phyloP scores from a whole-genome alignment of 106 monocot species.

The Dendrobium officinale region DNA sequence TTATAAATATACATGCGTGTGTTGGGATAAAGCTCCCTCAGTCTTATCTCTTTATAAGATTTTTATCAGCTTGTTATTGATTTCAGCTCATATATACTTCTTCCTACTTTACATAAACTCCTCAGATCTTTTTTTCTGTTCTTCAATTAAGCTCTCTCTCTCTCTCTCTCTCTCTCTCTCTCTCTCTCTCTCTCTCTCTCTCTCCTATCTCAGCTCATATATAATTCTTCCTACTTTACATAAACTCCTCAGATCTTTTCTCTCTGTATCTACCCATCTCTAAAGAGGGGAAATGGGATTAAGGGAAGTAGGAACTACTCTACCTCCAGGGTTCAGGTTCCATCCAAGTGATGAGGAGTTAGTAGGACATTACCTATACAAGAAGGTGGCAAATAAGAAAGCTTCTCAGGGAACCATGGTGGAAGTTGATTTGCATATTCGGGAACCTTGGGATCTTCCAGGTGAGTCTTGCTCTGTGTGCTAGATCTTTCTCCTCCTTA shows the following conservation, averaged over 20 bases:
- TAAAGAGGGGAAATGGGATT: slow-evolving; percentile 42
- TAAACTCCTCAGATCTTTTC: neutral
- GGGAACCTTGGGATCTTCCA: slow-evolving; percentile 94
- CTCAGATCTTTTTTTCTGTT: neutral
- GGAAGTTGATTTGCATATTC: slow-evolving; percentile 76
- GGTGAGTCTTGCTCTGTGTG: slow-evolving; percentile 26
- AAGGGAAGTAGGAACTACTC: slow-evolving; percentile 50
- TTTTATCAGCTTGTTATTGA: neutral
- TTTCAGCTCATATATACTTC: neutral
- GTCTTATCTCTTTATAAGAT: neutral
- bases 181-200: neutral
- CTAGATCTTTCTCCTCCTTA: neutral
- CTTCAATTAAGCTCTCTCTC: neutral
- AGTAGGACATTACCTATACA: slow-evolving; percentile 79
- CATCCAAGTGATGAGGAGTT: slow-evolving; percentile 91
- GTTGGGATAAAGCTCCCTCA: neutral
- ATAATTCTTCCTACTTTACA: neutral
- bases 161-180: neutral
- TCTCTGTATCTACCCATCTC: neutral
- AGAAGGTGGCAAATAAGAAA: slow-evolving; percentile 61
- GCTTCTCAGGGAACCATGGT: slow-evolving; percentile 58
- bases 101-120: neutral
- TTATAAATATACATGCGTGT: neutral
- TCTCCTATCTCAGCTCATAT: neutral
- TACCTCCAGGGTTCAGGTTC: slow-evolving; percentile 94